phyloP scores from a whole-genome alignment of 2,329 filamentous ascomycete genomes.

The Talaromyces sp. region DNA sequence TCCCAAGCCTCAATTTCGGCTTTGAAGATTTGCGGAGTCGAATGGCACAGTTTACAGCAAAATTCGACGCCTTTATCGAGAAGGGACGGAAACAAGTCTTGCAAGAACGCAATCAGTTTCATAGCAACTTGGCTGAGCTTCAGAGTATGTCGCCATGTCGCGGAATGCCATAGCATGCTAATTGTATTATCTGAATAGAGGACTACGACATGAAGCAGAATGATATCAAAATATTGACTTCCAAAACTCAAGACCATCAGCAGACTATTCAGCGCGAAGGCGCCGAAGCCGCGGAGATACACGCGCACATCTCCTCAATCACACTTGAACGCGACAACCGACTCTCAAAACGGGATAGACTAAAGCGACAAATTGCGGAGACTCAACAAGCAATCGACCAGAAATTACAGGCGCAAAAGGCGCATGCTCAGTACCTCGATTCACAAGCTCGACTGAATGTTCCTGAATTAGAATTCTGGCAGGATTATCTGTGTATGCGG shows the following conservation, averaged over 20 bases:
- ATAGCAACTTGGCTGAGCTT: conserved; percentile 81
- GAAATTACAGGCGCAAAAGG: conserved; percentile 45
- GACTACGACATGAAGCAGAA: conserved; percentile 85
- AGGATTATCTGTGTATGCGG: conserved; percentile 78
- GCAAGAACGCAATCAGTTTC: conserved; percentile 91
- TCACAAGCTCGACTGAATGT: conserved; percentile 83
- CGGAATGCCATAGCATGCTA: not conserved
- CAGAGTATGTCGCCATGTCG: conserved; percentile 60
- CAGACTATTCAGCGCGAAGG: conserved; percentile 58
- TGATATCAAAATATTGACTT: conserved; percentile 72
- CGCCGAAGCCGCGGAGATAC: conserved; percentile 62
- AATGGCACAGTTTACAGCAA: conserved; percentile 87
- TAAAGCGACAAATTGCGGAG: conserved; percentile 55
- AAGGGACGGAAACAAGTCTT: conserved; percentile 82
- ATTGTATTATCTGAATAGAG: conserved; percentile 54
- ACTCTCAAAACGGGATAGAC: conserved; percentile 52
- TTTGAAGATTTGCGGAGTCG: conserved; percentile 93
- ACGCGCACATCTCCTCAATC: conserved; percentile 56
- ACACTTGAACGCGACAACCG: conserved; percentile 55
- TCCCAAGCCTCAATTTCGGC: conserved; percentile 90
- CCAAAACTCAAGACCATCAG: conserved; percentile 55
- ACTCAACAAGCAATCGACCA: conserved; percentile 47
- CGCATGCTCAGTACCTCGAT: conserved; percentile 67
- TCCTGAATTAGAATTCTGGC: conserved; percentile 94
- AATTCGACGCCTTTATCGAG: conserved; percentile 93